Evolutionary conservation across 495 filamentous ascomycete species (phyloP), one percentile per base, ranked within the genome.

Genomic region (Friedmanniomyces endolithicus): DNA sequence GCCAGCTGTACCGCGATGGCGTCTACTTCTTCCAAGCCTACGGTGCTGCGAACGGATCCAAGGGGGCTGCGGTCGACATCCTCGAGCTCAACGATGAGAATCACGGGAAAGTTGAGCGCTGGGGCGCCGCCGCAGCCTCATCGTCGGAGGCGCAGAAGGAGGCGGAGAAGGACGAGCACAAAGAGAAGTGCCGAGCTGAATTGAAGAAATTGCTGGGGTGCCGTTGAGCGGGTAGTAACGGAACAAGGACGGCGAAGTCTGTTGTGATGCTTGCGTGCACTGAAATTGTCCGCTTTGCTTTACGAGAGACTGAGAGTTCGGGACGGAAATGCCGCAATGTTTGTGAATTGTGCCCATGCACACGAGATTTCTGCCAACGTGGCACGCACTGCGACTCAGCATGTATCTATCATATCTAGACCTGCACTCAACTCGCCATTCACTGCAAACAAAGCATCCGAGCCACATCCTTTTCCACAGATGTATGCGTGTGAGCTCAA

Each of bases 11-110:
- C 51, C 59, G 64, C 1, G 63, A 65, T 45, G 55, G 58, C 1
- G 58, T 62, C 40, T 55, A 59, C 23, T 68, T 65, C 56, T 48
- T 68, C 27, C 63, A 68, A 31, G 64, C 62, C 3, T 53, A 60
- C 33, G 64, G 60, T 1, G 22, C 23, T 11, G 61, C 60, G 8
- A 60, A 59, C 16, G 64, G 62, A 11, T 35, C 33, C 3, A 27
- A 50, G 6, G 64, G 65, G 19, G 64, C 63, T 1, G 64, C 56
- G 7, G 51, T 66, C 11, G 58, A 64, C 20, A 16, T 66, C 7
- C 39, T 68, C 35, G 27, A 59, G 34, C 16, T 68, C 6, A 23
- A 12, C 11, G 44, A 62, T 11, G 1, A 11, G 39, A 63, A 55
- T 24, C 55, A 50, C 31, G 35, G 35, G 2, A 40, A 44, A 33